phyloP scores from a whole-genome alignment of 306 rosid genomes.

The Prunus campanulata region DNA sequence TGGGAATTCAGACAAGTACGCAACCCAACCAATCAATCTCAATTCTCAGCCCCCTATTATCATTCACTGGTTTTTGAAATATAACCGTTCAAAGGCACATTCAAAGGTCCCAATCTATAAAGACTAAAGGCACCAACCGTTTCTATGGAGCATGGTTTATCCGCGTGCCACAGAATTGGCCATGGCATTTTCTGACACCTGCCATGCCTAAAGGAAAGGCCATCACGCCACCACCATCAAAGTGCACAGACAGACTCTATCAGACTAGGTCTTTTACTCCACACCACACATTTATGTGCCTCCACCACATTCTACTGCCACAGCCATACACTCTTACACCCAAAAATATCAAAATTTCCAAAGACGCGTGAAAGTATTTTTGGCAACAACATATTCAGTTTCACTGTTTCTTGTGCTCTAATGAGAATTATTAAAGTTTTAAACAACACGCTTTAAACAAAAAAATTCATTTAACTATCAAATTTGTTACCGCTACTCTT shows the following conservation, averaged over 20 bases:
- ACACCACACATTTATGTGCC: conserved; percentile 1
- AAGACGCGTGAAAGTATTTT: background rate
- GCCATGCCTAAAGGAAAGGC: background rate
- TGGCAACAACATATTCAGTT: background rate
- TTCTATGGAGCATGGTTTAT: background rate
- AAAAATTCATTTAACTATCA: too few species aligned
- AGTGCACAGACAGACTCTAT: background rate
- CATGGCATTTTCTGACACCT: conserved; percentile 40
- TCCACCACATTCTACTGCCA: background rate
- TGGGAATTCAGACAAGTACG: background rate
- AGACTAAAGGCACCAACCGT: background rate
- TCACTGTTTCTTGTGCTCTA: too few species aligned
- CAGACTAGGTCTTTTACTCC: background rate
- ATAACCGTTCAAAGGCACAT: background rate
- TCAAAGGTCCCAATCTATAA: background rate
- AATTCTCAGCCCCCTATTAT: too few species aligned
- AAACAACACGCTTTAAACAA: too few species aligned
- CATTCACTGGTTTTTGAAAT: background rate
- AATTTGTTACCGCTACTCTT: too few species aligned
- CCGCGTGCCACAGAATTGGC: conserved; percentile 18
- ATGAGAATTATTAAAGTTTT: too few species aligned
- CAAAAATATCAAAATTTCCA: background rate
- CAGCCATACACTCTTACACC: background rate
- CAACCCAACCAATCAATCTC: too few species aligned
- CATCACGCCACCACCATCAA: conserved; percentile 15